These are phyloP conservation scores for Candida qinlingensis DNA, from an alignment of 805 yeast genomes.

Conservation along the genomic window DNA sequence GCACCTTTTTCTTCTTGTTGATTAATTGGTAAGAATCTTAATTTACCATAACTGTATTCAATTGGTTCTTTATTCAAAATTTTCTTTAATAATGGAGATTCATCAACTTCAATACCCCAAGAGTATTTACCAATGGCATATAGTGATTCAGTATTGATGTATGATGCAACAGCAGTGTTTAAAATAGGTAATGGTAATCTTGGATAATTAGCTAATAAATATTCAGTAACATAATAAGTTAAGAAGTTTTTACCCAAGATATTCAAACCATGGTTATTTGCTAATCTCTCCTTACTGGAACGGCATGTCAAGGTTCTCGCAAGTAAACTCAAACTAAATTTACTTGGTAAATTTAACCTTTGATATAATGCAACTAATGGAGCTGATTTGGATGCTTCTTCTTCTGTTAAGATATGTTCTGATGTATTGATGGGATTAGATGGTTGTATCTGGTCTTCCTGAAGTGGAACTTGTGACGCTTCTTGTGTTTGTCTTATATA, in stretches of 20 bases:
- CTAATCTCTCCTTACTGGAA: conserved; percentile 37
- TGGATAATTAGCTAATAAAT: conserved; percentile 74
- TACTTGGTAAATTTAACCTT: conserved; percentile 59
- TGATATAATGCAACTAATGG: conserved; percentile 74
- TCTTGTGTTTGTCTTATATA: conserved; percentile 2
- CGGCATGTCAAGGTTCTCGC: conserved; percentile 76
- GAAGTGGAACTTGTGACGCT: not conserved
- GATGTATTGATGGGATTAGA: not conserved
- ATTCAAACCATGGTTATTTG: conserved; percentile 73
- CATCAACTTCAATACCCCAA: conserved; percentile 90
- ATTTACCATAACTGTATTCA: conserved; percentile 63
- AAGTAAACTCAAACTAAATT: conserved; percentile 57
- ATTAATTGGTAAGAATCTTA: conserved; percentile 41
- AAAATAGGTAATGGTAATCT: conserved; percentile 80
- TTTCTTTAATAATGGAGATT: conserved; percentile 55
- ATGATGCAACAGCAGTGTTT: conserved; percentile 70
- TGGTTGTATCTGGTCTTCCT: not conserved
- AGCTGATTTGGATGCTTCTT: conserved; percentile 55
- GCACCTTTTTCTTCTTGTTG: conserved; percentile 44
- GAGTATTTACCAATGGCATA: conserved; percentile 53
- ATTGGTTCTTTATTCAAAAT: conserved; percentile 65
- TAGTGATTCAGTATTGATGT: conserved; percentile 62
- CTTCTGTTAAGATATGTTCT: conserved; percentile 31
- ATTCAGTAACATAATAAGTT: conserved; percentile 69
- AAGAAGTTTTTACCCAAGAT: conserved; percentile 79